Conservation (phyloP, 2,329 filamentous ascomycete species). For the Chaetomiaceae sp. region DNA sequence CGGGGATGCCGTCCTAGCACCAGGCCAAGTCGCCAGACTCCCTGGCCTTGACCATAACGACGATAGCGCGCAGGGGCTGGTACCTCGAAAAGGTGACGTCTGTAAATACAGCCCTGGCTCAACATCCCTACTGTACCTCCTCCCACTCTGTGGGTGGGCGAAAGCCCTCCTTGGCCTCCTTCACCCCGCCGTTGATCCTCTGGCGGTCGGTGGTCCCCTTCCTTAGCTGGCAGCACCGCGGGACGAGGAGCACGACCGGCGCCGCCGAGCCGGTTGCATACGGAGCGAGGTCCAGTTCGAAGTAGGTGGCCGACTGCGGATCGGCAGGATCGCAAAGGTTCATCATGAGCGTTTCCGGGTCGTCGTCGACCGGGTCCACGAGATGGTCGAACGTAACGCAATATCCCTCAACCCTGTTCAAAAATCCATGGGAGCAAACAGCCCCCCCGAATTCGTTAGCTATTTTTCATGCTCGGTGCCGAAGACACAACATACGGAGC, state of each 20-base stretch:
- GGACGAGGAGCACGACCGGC: not conserved
- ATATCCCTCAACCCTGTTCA: conserved; percentile 2
- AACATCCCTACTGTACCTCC: not conserved
- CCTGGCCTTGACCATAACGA: too few relatives aligned
- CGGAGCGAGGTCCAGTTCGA: not conserved
- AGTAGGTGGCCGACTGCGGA: conserved; percentile 1
- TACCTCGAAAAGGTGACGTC: not conserved
- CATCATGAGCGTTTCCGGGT: conserved; percentile 1
- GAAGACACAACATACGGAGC: conserved; percentile 1
- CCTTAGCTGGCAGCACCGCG: conserved; percentile 1
- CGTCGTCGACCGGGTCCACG: not conserved
- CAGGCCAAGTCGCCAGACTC: too few relatives aligned
- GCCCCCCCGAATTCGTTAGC: conserved; percentile 1
- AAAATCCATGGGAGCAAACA: not conserved
- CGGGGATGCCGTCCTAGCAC: too few relatives aligned
- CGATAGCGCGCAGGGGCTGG: too few relatives aligned
- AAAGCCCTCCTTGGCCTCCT: conserved; percentile 2
- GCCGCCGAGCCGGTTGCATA: not conserved
- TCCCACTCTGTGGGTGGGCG: not conserved
- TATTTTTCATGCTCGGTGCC: not conserved
- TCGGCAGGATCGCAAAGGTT: conserved; percentile 1
- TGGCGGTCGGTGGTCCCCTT: conserved; percentile 1
- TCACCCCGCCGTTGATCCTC: not conserved
- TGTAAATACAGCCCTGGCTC: not conserved
- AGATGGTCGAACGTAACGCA: not conserved